These are phyloP conservation scores for Mycena galericulata DNA, from an alignment of 768 basidiomycete species.

Conservation along the genomic window DNA sequence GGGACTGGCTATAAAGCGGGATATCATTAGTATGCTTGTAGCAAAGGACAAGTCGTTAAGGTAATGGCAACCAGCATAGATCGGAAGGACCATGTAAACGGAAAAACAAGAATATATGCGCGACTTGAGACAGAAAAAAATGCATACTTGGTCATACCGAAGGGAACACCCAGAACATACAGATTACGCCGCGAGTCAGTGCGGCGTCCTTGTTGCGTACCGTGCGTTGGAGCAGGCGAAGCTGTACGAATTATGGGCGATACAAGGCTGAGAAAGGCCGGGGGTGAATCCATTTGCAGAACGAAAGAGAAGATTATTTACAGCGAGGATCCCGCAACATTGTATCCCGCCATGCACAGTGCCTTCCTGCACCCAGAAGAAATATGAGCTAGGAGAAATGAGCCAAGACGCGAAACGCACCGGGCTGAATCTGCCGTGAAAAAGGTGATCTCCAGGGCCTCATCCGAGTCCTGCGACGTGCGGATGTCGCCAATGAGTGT, in stretches of 20 bases:
- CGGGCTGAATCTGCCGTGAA: conserved; percentile 62
- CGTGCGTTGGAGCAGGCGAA: conserved; percentile 39
- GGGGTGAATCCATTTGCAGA: conserved; percentile 9
- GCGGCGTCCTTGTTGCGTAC: conserved; percentile 38
- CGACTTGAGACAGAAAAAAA: not conserved
- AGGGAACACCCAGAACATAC: conserved; percentile 87
- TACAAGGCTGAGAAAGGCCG: conserved; percentile 49
- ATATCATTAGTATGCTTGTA: not conserved
- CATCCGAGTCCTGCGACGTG: conserved; percentile 55
- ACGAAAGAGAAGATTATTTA: conserved; percentile 50
- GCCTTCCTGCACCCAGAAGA: conserved; percentile 61
- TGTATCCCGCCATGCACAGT: conserved; percentile 74
- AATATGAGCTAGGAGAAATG: conserved; percentile 17
- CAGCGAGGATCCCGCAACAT: conserved; percentile 65
- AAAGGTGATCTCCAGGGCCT: conserved; percentile 66
- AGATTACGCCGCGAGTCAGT: conserved; percentile 79
- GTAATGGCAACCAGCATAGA: not conserved
- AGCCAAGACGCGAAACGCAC: conserved; percentile 48
- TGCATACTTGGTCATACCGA: conserved; percentile 80
- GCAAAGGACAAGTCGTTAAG: too few species aligned
- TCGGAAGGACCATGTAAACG: not conserved
- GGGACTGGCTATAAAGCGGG: conserved; percentile 44
- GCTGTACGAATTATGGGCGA: conserved; percentile 43
- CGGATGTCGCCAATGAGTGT: conserved; percentile 69
- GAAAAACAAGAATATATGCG: not conserved